Evolutionary conservation across 2,329 filamentous ascomycete species (phyloP), one percentile per base, ranked within the genome.

Genomic region (Fusarium oxysporum): DNA sequence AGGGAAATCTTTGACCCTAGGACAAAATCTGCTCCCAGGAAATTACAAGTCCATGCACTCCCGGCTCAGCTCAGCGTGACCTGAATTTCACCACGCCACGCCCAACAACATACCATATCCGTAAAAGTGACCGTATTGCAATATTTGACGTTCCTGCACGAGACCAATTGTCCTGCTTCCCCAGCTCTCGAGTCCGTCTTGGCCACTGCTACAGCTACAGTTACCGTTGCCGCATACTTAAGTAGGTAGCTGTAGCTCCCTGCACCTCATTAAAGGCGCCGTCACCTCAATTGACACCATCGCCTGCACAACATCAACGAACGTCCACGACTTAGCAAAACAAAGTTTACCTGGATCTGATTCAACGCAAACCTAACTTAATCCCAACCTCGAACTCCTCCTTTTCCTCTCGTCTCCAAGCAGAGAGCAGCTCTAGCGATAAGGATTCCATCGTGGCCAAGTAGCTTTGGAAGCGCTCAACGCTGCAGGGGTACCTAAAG

Each of bases 1-100:
- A 47, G 45, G 45, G 54, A 69, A 65, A 62, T 62, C 51, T 53
- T 40, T 48, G 38, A 66, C 57, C 40, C 54, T 17, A 30, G 48
- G 21, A 23, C 40, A 43, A 33, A 58, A 40, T 43, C 33, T 12
- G 38, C 32, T 37, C 37, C 41, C 43, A 65, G 70, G 70, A 73
- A 73, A 73, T 73, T 73, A 68, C 70, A 62, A 69, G 70, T 59
- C 71, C 62, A 71, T 68, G 70, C 71, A 44, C 70, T 47, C 58
- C 58, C 33, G 66, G 66, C 50, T 53, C 66, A 54, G 67, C 50
- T 47, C 71, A 73, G 61, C 56, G 67, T 73, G 71, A 74, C 71
- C 71, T 62, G 25, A 45, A 57, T 47, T 55, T 62, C 70, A 73
- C 61, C 71, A 74, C 68, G 64, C 68, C 71, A 74, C 57, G 41